Evolutionary conservation across 2,329 filamentous ascomycete genomes (phyloP), one percentile per base, ranked within the genome.

Genomic region (Pseudocercospora fuligena): DNA sequence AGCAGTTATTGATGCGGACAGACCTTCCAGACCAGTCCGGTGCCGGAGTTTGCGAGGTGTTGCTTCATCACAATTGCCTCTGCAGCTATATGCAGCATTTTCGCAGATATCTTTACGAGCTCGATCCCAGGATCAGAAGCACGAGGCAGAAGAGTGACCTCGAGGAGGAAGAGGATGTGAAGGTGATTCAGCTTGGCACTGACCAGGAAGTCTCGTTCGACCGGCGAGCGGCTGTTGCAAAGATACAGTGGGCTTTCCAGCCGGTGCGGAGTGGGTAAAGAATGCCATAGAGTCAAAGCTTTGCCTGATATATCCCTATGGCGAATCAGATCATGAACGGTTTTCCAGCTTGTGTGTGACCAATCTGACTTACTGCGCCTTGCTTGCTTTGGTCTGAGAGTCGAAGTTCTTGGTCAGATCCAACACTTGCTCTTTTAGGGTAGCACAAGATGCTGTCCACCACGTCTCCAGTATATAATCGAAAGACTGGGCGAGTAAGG

Each of bases 41-140:
- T 78, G 8, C 78, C 77, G 1, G 77, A 78, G 40, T 79, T 79
- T 3, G 70, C 75, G 2, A 79, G 63, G 1, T 70, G 68, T n/a
- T 76, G 71, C 49, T 73, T 70, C 3, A 75, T 68, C 3, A 79
- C 58, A 2, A 77, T 70, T 2, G 73, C 70, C 58, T 79, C 74
- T 7, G 74, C 73, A 2, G 75, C 73, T 0, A 78, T 56, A 5
- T 66, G 67, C 5, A 79, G 71, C 65, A 79, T 78, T 19, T 74
- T 64, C 1, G 69, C 69, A 1, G 77, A 71, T 1, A 77, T 69
- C 7, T 64, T 63, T 21, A 78, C 59, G 6, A 78, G 68, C 12
- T 67, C 60, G 3, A 64, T 66, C 40, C 73, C 71, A 14, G 75
- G 74, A 36, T 76, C 72, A 1, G 72, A 67, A 1, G 72, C 59